Evolutionary conservation across 148 eudicot species (phyloP).

Genomic region (Cornus suecica): DNA sequence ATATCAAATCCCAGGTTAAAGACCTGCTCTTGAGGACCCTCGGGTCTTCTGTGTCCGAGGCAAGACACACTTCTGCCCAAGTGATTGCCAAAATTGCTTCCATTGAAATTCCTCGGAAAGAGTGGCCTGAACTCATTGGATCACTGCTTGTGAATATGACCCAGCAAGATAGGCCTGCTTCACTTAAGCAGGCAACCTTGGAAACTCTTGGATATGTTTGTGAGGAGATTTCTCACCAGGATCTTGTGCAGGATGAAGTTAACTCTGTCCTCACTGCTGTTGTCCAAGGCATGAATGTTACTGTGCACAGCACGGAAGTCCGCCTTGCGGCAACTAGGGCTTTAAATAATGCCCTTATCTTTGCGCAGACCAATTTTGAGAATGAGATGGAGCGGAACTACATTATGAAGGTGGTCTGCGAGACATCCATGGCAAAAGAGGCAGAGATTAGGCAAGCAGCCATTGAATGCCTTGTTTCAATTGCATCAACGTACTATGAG

Average conservation of each 20-base stretch:
- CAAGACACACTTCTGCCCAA: slow-evolving; percentile 67
- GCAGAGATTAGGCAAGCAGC: slow-evolving; percentile 59
- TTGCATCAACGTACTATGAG: slow-evolving; percentile 61
- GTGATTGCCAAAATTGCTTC: slow-evolving; percentile 63
- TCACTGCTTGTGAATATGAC: slow-evolving; percentile 56
- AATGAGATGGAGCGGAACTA: slow-evolving; percentile 65
- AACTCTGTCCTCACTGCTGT: slow-evolving; percentile 68
- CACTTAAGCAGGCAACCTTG: slow-evolving; percentile 62
- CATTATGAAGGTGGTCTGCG: slow-evolving; percentile 67
- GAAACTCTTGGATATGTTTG: slow-evolving; percentile 67
- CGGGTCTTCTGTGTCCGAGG: slow-evolving; percentile 42
- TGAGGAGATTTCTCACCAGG: slow-evolving; percentile 63
- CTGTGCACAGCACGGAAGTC: slow-evolving; percentile 41
- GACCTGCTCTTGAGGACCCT: slow-evolving; percentile 50
- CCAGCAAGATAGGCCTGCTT: slow-evolving; percentile 40
- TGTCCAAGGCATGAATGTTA: slow-evolving; percentile 59
- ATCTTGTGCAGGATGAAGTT: slow-evolving; percentile 60
- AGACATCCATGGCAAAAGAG: slow-evolving; percentile 47
- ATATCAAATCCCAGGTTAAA: slow-evolving; percentile 54
- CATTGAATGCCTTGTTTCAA: slow-evolving; percentile 62
- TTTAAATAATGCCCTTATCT: slow-evolving; percentile 63
- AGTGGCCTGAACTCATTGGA: slow-evolving; percentile 66
- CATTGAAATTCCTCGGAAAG: slow-evolving; percentile 60
- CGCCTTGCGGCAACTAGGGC: slow-evolving; percentile 66
- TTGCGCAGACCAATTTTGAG: slow-evolving; percentile 64